These are phyloP conservation scores for Pulveroboletus ravenelii DNA, from an alignment of 768 basidiomycete genomes.

Conservation along the genomic window DNA sequence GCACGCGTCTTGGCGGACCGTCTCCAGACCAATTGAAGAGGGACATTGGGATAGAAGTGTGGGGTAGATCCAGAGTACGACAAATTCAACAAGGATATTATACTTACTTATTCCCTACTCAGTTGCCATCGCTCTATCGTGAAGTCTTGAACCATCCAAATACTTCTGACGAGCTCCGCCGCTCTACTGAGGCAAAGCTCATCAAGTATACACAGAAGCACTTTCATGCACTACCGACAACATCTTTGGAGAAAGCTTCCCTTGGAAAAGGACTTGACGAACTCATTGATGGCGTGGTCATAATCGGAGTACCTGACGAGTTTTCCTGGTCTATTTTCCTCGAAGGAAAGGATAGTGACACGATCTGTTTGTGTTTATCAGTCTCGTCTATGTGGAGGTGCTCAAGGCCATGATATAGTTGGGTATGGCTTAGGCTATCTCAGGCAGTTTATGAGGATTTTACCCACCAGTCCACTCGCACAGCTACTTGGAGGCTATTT, in stretches of 20 bases:
- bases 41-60: constrained; percentile 66
- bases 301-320: constrained; percentile 74
- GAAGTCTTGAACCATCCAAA: constrained; percentile 79
- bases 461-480: constrained; percentile 57
- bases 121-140: constrained; percentile 71
- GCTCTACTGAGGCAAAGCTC: constrained; percentile 70
- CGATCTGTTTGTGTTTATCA: constrained; percentile 50
- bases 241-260: constrained; percentile 38
- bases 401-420: constrained; percentile 36
- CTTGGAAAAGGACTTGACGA: constrained; percentile 64
- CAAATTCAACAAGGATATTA: background rate
- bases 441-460: constrained; percentile 56
- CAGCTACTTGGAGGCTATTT: constrained; percentile 65
- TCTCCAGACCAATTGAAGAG: constrained; percentile 53
- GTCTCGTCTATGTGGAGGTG: background rate
- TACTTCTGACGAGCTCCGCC: constrained; percentile 76
- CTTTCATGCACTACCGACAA: constrained; percentile 54
- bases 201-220: constrained; percentile 58
- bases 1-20: constrained; percentile 69
- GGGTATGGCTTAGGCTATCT: constrained; percentile 57
- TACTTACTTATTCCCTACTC: constrained; percentile 10
- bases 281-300: constrained; percentile 67
- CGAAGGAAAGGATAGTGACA: constrained; percentile 66
- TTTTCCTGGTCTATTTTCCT: constrained; percentile 77
- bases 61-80: constrained; percentile 54